A percentile compares a stretch with the other conserved stretches of the same genome.
These are phyloP conservation scores for Blastobotrys robertii DNA, from an alignment of 805 yeast genomes.

Conservation along the genomic window DNA sequence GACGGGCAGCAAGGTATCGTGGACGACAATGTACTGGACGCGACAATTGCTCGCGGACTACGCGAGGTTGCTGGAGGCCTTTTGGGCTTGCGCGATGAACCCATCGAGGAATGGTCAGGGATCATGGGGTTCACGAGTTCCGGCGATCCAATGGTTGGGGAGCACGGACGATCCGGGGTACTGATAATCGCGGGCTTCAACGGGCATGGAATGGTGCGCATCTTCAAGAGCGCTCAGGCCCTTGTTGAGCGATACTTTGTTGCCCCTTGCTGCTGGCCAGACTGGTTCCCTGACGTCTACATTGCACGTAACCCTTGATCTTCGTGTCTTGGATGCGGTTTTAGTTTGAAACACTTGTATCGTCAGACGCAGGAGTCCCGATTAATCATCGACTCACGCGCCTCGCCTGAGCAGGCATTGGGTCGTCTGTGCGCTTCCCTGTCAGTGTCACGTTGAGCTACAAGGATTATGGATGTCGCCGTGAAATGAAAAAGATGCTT, in stretches of 20 bases:
- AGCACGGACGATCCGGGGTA: constrained; percentile 16
- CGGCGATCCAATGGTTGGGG: constrained; percentile 36
- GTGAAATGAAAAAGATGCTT: background rate
- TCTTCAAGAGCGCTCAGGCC: constrained; percentile 33
- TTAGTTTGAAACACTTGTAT: background rate
- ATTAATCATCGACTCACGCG: no score
- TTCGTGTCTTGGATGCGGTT: background rate
- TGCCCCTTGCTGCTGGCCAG: constrained; percentile 8
- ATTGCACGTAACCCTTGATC: background rate
- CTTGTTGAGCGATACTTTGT: constrained; percentile 18
- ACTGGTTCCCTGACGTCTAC: constrained; percentile 11
- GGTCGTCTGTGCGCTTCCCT: no score
- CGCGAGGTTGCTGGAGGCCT: constrained; percentile 1
- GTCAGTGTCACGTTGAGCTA: background rate
- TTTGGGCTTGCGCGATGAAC: constrained; percentile 7
- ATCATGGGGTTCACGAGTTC: constrained; percentile 39
- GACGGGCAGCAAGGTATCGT: constrained; percentile 8
- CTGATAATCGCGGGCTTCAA: constrained; percentile 35
- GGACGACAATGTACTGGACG: constrained; percentile 10
- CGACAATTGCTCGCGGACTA: constrained; percentile 3
- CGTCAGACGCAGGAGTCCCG: background rate
- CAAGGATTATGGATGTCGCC: background rate
- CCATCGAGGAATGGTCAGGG: constrained; percentile 35
- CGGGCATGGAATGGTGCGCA: constrained; percentile 46
- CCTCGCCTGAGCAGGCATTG: no score